Evolutionary conservation across 1,284 basidiomycete genomes (phyloP).

Genomic region (Trametes polyzona): DNA sequence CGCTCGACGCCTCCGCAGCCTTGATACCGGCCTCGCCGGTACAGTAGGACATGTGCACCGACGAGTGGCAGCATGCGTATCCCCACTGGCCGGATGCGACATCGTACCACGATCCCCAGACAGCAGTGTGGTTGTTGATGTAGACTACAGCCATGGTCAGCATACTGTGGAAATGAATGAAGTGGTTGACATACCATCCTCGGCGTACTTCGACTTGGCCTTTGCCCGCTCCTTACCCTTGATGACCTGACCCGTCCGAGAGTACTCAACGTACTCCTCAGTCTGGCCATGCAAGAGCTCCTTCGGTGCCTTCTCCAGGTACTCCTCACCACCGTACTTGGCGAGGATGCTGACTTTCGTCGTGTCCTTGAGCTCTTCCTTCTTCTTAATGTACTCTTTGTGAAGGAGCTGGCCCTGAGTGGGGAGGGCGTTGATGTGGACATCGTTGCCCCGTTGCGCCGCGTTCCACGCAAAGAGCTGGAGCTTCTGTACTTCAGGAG

Average conservation of each 20-base stretch:
- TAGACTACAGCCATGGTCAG: conserved; percentile 55
- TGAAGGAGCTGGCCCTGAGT: conserved; percentile 94
- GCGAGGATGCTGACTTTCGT: conserved; percentile 87
- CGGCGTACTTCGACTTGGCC: conserved; percentile 89
- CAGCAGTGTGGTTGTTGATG: conserved; percentile 89
- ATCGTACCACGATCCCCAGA: conserved; percentile 98
- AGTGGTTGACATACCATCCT: conserved; percentile 73
- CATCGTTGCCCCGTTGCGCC: conserved; percentile 89
- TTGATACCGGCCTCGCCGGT: conserved; percentile 88
- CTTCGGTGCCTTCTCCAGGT: conserved; percentile 85
- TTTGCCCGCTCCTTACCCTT: conserved; percentile 91
- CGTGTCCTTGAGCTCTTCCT: conserved; percentile 87
- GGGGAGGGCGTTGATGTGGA: conserved; percentile 95
- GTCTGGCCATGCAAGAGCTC: conserved; percentile 94
- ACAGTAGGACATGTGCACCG: conserved; percentile 89
- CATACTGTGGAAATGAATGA: conserved; percentile 1
- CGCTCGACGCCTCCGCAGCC: conserved; percentile 73
- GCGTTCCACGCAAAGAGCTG: conserved; percentile 99
- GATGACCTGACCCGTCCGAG: conserved; percentile 87
- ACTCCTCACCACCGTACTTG: conserved; percentile 94
- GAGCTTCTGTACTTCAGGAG: conserved; percentile 88
- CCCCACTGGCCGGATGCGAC: conserved; percentile 80
- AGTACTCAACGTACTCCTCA: conserved; percentile 98
- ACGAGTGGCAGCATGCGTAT: conserved; percentile 93
- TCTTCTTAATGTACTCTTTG: conserved; percentile 90